Evolutionary conservation across 179 eudicot species (phyloP).

Genomic region (Drosera spatulata): DNA sequence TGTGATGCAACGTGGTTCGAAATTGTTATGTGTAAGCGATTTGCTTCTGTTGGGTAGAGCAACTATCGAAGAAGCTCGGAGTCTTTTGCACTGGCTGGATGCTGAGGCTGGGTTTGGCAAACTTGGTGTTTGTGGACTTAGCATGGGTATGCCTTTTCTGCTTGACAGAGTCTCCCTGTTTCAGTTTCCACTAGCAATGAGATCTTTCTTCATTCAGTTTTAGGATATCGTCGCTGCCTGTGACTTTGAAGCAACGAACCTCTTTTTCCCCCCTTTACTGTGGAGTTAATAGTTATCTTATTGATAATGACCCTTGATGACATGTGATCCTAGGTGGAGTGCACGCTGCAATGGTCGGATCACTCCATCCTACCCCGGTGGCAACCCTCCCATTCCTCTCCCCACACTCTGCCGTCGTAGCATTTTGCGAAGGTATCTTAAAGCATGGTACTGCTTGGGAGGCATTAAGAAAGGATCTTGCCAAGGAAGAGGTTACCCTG

Average conservation of each 20-base stretch:
- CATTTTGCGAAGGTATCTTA: constrained; percentile 90
- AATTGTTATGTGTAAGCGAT: constrained; percentile 90
- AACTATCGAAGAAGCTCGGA: constrained; percentile 90
- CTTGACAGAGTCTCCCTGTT: neutral
- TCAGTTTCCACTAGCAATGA: neutral
- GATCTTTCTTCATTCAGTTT: no score
- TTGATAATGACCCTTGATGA: neutral
- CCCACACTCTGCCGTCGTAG: constrained; percentile 96
- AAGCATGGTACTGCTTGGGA: constrained; percentile 99
- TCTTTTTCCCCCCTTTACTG: no score
- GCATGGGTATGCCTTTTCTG: constrained; percentile 72
- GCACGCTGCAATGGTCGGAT: constrained; percentile 98
- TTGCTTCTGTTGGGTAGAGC: constrained; percentile 82
- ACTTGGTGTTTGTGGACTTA: constrained; percentile 93
- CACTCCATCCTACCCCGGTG: constrained; percentile 82
- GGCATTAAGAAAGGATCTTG: constrained; percentile 75
- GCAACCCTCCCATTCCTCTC: constrained; percentile 96
- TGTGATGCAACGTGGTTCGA: constrained; percentile 76
- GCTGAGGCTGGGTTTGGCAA: constrained; percentile 80
- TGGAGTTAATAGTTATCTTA: no score
- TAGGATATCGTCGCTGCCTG: no score
- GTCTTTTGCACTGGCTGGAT: constrained; percentile 86
- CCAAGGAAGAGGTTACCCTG: constrained; percentile 40
- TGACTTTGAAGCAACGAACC: no score
- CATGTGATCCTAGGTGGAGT: constrained; percentile 61